These are phyloP conservation scores for Fusarium nygamai DNA, from an alignment of 2,329 filamentous ascomycete genomes.

Conservation along the genomic window DNA sequence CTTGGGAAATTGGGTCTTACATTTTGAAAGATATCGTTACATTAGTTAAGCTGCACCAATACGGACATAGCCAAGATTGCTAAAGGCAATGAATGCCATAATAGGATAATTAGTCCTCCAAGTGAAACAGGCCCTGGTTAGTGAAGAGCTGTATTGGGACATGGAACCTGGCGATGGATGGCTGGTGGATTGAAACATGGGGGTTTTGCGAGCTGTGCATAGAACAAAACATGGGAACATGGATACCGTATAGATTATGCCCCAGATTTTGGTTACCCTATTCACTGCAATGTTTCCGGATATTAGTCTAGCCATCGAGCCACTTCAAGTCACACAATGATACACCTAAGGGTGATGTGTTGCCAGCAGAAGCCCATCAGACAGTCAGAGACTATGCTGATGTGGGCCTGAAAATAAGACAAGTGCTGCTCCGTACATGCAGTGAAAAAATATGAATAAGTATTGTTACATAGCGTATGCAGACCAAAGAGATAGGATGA, in stretches of 20 bases:
- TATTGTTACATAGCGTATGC: neutral
- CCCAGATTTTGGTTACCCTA: neutral
- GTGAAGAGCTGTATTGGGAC: neutral
- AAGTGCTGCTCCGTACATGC: neutral
- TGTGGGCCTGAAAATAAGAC: too few relatives aligned
- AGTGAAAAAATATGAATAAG: neutral
- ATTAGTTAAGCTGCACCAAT: neutral
- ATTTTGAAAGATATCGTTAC: neutral
- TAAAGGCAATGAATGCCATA: neutral
- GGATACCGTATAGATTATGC: neutral
- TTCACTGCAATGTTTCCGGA: neutral
- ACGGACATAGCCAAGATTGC: neutral
- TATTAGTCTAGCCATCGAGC: neutral
- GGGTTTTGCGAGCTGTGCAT: neutral
- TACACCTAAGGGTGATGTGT: too few relatives aligned
- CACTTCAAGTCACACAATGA: neutral
- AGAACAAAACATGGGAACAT: neutral
- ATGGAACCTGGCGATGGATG: neutral
- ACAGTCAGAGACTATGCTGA: neutral
- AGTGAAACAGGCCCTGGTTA: constrained; percentile 13
- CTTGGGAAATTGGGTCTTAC: neutral
- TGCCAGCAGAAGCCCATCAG: neutral
- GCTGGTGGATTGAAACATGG: neutral
- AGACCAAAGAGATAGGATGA: neutral
- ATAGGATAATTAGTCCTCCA: neutral